These are phyloP conservation scores for Phlebiopsis flavidoalba DNA, from an alignment of 768 basidiomycete genomes.

Conservation along the genomic window DNA sequence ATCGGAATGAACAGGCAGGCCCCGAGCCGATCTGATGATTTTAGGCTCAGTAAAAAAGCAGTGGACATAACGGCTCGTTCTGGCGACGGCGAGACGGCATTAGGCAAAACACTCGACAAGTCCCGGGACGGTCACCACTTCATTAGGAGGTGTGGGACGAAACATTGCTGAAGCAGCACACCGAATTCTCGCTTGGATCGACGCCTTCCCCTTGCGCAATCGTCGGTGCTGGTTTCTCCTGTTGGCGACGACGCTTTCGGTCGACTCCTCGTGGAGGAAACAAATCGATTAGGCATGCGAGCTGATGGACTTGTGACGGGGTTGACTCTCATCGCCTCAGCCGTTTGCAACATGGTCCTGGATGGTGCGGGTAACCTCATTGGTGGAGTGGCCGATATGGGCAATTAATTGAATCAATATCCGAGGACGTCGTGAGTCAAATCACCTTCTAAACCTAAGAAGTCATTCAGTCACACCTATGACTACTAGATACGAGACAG, in stretches of 20 bases:
- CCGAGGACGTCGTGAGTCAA: slow-evolving; percentile 37
- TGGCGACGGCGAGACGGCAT: slow-evolving; percentile 26
- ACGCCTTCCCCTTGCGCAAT: slow-evolving; percentile 17
- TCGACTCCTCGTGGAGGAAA: slow-evolving; percentile 53
- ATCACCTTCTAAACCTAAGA: neutral
- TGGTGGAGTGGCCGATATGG: slow-evolving; percentile 93
- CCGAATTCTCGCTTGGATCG: slow-evolving; percentile 43
- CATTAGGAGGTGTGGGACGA: slow-evolving; percentile 88
- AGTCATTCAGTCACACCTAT: neutral
- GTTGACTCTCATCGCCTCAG: slow-evolving; percentile 41
- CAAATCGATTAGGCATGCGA: slow-evolving; percentile 64
- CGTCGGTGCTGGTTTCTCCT: slow-evolving; percentile 65
- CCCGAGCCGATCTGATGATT: slow-evolving; percentile 53
- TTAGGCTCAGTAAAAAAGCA: slow-evolving; percentile 86
- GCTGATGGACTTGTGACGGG: slow-evolving; percentile 70
- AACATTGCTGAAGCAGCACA: slow-evolving; percentile 92
- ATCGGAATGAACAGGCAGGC: neutral
- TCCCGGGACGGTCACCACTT: slow-evolving; percentile 69
- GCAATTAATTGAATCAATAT: slow-evolving; percentile 50
- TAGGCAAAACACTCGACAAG: slow-evolving; percentile 65
- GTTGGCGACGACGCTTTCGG: slow-evolving; percentile 80
- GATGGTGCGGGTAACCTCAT: slow-evolving; percentile 66
- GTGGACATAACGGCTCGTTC: slow-evolving; percentile 77
- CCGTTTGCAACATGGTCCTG: slow-evolving; percentile 85
- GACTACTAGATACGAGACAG: neutral